phyloP scores from a whole-genome alignment of 306 rosid genomes.

The Bauhinia variegata region DNA sequence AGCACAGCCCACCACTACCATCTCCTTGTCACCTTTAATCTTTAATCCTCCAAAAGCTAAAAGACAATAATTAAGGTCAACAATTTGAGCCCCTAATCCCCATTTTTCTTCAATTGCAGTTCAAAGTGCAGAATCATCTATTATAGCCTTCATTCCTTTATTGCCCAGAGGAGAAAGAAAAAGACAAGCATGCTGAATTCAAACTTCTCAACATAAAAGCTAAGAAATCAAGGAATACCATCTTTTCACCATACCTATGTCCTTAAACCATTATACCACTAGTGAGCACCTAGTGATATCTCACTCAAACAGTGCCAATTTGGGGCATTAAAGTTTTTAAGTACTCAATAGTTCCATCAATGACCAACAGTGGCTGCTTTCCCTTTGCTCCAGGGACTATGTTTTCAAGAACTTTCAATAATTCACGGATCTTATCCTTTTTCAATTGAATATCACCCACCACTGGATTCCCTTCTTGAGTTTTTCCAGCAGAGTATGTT shows the following conservation, averaged over 20 bases:
- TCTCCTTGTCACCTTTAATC: conserved; percentile 53
- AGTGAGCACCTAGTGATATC: conserved; percentile 31
- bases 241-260: conserved; percentile 32
- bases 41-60: conserved; percentile 60
- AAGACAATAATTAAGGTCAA: conserved; percentile 55
- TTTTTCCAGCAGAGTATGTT: conserved; percentile 24
- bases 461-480: conserved; percentile 32
- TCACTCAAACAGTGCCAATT: conserved; percentile 49
- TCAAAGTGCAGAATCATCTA: conserved; percentile 42
- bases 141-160: conserved; percentile 49
- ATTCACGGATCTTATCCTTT: conserved; percentile 61
- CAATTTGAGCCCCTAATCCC: conserved; percentile 38
- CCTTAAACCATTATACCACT: conserved; percentile 27
- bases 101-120: conserved; percentile 41
- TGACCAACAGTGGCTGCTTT: conserved; percentile 58
- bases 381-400: conserved; percentile 71
- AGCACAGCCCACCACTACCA: conserved; percentile 75
- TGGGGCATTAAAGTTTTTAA: conserved; percentile 52
- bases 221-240: conserved; percentile 37
- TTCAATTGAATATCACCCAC: conserved; percentile 41
- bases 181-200: conserved; percentile 40
- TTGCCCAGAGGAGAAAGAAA: conserved; percentile 39
- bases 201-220: conserved; percentile 46
- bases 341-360: conserved; percentile 65
- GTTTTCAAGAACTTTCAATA: conserved; percentile 57